Conservation (phyloP, 163 green algal genomes). For the Scenedesmus sp. region DNA sequence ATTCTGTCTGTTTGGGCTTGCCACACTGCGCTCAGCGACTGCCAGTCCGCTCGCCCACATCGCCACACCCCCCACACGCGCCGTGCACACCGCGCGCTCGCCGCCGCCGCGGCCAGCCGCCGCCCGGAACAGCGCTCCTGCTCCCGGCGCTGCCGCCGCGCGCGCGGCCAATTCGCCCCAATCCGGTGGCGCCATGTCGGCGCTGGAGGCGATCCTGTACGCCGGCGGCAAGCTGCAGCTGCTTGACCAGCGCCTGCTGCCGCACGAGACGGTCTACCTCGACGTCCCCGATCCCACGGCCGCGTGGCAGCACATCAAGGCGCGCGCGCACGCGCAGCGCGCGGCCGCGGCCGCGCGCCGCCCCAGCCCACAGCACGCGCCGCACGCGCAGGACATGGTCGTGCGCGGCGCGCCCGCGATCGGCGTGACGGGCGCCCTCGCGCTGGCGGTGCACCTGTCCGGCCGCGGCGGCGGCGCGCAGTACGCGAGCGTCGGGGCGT, state of each 20-base stretch:
- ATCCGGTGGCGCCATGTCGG: neutral
- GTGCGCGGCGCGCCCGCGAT: conserved; percentile 97
- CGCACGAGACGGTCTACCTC: conserved; percentile 78
- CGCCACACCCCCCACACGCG: too few species aligned
- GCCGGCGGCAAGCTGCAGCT: conserved; percentile 76
- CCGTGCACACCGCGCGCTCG: too few species aligned
- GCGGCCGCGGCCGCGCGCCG: neutral
- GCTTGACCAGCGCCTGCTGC: conserved; percentile 93
- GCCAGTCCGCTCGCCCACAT: too few species aligned
- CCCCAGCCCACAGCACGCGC: neutral
- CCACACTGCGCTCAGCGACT: too few species aligned
- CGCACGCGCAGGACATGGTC: conserved; percentile 83
- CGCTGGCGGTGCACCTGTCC: conserved; percentile 78
- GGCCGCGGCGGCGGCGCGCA: conserved; percentile 47
- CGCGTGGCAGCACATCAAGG: conserved; percentile 67
- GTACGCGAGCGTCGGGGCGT: conserved; percentile 56
- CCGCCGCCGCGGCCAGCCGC: too few species aligned
- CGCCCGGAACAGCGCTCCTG: too few species aligned
- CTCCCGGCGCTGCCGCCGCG: too few species aligned
- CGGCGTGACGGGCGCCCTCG: conserved; percentile 87
- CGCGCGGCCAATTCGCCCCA: too few species aligned
- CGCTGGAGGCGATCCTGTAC: conserved; percentile 87
- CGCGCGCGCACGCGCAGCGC: too few species aligned
- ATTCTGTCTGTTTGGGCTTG: too few species aligned
- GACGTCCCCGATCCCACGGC: conserved; percentile 59